A percentile compares a stretch with the other conserved stretches of the same genome.
Evolutionary conservation across 106 monocot species (phyloP).

Genomic region (Allium sativum): DNA sequence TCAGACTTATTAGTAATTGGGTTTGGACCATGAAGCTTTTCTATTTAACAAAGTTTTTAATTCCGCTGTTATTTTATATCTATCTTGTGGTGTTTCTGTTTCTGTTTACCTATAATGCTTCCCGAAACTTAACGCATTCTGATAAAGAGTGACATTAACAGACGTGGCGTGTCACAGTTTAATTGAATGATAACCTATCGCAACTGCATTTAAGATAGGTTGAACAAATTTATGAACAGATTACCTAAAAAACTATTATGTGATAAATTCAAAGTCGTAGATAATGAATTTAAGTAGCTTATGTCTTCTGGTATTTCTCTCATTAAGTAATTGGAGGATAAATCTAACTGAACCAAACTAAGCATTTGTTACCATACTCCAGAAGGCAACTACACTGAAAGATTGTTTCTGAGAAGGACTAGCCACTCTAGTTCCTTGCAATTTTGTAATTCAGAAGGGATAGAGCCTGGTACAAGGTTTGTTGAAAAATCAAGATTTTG

Average conservation of each 20-base stretch:
- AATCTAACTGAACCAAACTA: slow-evolving; percentile 48
- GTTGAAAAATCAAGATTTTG: slow-evolving; percentile 69
- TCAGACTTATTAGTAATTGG: too few species aligned
- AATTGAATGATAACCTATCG: too few species aligned
- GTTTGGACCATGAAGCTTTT: too few species aligned
- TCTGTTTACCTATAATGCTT: too few species aligned
- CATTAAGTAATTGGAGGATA: slow-evolving; percentile 50
- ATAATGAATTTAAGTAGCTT: slow-evolving; percentile 38
- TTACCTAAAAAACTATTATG: slow-evolving; percentile 60
- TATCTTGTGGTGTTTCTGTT: too few species aligned
- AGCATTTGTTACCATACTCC: slow-evolving; percentile 49
- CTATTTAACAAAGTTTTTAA: too few species aligned
- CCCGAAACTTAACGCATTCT: too few species aligned
- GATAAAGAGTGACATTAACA: too few species aligned
- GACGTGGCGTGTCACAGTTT: too few species aligned
- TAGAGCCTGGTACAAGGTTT: slow-evolving; percentile 43
- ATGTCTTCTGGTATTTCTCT: slow-evolving; percentile 55
- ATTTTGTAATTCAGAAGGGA: slow-evolving; percentile 36
- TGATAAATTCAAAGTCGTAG: slow-evolving; percentile 60
- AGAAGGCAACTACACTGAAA: slow-evolving; percentile 47
- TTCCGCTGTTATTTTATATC: too few species aligned
- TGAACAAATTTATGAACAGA: too few species aligned
- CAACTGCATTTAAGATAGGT: too few species aligned
- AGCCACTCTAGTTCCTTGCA: slow-evolving; percentile 59
- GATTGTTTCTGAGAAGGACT: slow-evolving; percentile 25